These are phyloP conservation scores for Heliocybe sulcata DNA, from an alignment of 1,284 basidiomycete species.

Conservation along the genomic window DNA sequence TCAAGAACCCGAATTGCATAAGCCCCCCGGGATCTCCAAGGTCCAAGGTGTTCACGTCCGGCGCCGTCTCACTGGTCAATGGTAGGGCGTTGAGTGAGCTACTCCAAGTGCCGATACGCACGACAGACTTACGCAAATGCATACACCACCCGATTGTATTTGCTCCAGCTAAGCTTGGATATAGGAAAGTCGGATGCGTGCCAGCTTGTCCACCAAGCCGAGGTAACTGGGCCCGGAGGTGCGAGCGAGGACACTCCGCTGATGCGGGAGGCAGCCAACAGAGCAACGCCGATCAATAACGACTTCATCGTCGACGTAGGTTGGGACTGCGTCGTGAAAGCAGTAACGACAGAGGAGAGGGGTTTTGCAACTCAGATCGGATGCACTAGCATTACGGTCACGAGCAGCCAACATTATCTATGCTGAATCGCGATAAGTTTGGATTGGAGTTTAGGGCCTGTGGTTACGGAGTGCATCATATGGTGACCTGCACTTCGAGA, in stretches of 20 bases:
- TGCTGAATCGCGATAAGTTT: no score
- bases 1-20: conserved; percentile 45
- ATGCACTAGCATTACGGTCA: no score
- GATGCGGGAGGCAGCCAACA: background rate
- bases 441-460: no score
- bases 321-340: no score
- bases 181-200: conserved; percentile 33
- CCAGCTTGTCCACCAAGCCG: conserved; percentile 39
- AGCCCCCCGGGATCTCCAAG: conserved; percentile 27
- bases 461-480: no score
- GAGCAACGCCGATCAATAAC: background rate
- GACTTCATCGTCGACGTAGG: no score
- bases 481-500: no score
- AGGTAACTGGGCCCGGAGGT: conserved; percentile 17
- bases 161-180: conserved; percentile 36
- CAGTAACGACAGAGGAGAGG: no score
- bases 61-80: conserved; percentile 1
- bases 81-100: background rate
- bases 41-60: conserved; percentile 3
- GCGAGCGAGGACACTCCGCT: background rate
- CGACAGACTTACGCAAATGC: conserved; percentile 25
- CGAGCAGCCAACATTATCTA: no score
- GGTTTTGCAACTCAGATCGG: no score
- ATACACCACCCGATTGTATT: conserved; percentile 44
- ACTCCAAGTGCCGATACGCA: background rate